phyloP scores from a whole-genome alignment of 2,329 filamentous ascomycete species.

The Aspergillus fischeri region DNA sequence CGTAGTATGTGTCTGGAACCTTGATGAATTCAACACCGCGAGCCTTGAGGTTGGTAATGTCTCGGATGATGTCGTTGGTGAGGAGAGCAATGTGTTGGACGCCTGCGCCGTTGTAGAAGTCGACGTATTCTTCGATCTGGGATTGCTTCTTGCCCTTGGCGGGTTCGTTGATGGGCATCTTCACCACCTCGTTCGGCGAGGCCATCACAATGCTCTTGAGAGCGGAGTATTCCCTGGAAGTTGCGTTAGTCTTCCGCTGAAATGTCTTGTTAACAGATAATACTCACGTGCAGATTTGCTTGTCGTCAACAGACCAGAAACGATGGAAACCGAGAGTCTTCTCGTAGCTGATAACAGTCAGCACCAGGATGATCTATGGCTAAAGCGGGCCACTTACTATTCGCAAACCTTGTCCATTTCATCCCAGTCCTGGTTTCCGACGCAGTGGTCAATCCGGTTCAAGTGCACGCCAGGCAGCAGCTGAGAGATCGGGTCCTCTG shows the following conservation, averaged over 20 bases:
- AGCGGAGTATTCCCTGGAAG: constrained; percentile 68
- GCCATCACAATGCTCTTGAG: constrained; percentile 89
- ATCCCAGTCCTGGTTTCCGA: constrained; percentile 95
- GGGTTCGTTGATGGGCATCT: constrained; percentile 98
- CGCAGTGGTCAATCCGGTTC: constrained; percentile 86
- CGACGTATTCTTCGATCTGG: constrained; percentile 90
- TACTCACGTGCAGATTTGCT: constrained; percentile 69
- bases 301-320: constrained; percentile 96
- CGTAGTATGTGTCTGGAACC: constrained; percentile 84
- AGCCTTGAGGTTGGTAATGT: constrained; percentile 74
- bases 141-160: constrained; percentile 84
- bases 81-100: constrained; percentile 91
- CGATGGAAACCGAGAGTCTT: constrained; percentile 86
- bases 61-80: constrained; percentile 72
- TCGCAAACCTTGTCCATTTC: constrained; percentile 68
- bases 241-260: not conserved
- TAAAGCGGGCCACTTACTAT: constrained; percentile 42
- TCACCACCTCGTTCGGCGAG: constrained; percentile 77
- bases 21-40: constrained; percentile 89
- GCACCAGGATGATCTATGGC: not conserved
- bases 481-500: constrained; percentile 43
- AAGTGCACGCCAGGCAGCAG: constrained; percentile 63
- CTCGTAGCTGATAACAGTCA: constrained; percentile 62
- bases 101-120: constrained; percentile 84
- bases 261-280: no score